phyloP scores from a whole-genome alignment of 2,329 filamentous ascomycete species.

The Colletotrichum navitas region DNA sequence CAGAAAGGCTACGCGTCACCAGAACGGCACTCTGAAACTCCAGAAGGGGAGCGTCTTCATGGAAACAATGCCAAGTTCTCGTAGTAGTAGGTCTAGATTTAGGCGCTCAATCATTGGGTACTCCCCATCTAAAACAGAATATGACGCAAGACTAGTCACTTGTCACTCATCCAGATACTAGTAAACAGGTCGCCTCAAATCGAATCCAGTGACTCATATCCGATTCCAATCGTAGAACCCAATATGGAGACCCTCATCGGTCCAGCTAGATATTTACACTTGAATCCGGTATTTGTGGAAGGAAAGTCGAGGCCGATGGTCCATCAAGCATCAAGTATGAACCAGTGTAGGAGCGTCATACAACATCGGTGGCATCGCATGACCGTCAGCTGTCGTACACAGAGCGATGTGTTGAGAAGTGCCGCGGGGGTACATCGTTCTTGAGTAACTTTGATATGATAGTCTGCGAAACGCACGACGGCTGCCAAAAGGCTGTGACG shows the following conservation, averaged over 20 bases:
- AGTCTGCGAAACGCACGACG: conserved; percentile 2
- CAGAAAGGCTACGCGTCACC: not conserved
- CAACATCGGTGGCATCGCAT: conserved; percentile 24
- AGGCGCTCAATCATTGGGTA: not conserved
- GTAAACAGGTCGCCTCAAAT: not conserved
- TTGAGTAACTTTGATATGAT: conserved; percentile 7
- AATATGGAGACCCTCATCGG: not conserved
- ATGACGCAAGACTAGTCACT: not conserved
- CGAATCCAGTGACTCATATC: not conserved
- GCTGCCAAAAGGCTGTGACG: not conserved
- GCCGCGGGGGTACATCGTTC: too few species aligned
- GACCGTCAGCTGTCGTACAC: conserved; percentile 5
- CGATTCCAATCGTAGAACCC: not conserved
- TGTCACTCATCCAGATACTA: not conserved
- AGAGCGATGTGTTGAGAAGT: not conserved
- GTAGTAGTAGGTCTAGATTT: conserved; percentile 1
- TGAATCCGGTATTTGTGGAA: not conserved
- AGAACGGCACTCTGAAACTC: not conserved
- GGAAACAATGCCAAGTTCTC: not conserved
- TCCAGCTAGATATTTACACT: not conserved
- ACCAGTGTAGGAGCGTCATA: not conserved
- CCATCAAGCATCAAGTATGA: not conserved
- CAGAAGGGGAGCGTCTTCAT: not conserved
- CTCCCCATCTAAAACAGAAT: too few species aligned
- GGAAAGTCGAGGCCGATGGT: not conserved